Evolutionary conservation across 2,329 filamentous ascomycete genomes (phyloP), one percentile per base, ranked within the genome.

Genomic region (Ophiostoma piceae): DNA sequence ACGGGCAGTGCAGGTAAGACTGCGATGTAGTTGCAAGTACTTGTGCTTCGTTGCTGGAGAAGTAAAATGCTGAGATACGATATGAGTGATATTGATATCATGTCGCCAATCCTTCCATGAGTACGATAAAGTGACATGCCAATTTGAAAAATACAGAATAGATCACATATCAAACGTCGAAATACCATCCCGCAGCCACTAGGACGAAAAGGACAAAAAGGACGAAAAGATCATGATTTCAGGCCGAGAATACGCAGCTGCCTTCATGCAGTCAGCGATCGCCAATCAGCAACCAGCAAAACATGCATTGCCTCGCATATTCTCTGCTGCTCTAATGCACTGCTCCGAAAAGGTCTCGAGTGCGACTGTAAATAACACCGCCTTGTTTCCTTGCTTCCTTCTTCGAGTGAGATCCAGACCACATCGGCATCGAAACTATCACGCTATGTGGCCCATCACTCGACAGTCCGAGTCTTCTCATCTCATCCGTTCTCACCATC

Each of bases 211-310:
- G 32, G 29, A 35, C 35, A 35, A 35, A 35, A 62, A 62, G 2
- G 12, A 66, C 8, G 2, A 66, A 66, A 66, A 66, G 62, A 66
- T n/a, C 62, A 66, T 66, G 62, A 66, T 22, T 19, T 22, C 32
- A 37, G 32, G 32, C 29, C 62, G 29, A 37, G 62, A 22, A 65
- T 39, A 66, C 9, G 62, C 32, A 37, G 35, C 22, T 22, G 51
- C 11, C n/a, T 22, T n/a, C 22, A 47, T 47, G 16, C 43, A 47
- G 19, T 47, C 43, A n/a, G 43, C 43, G 35, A 35, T 35, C 35
- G 35, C 35, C 35, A 47, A 19, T n/a, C 12, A 41, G 43, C 43
- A 47, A 8, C 7, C 43, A 47, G 16, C 19, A 9, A 19, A 19
- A 16, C 16, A 47, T 47, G 16, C 43, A n/a, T 7, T n/a, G 16